Percentiles rank a stretch among this genome's conserved stretches.
Evolutionary conservation across 2,329 filamentous ascomycete species (phyloP).

Genomic region (Xylaria sp.): DNA sequence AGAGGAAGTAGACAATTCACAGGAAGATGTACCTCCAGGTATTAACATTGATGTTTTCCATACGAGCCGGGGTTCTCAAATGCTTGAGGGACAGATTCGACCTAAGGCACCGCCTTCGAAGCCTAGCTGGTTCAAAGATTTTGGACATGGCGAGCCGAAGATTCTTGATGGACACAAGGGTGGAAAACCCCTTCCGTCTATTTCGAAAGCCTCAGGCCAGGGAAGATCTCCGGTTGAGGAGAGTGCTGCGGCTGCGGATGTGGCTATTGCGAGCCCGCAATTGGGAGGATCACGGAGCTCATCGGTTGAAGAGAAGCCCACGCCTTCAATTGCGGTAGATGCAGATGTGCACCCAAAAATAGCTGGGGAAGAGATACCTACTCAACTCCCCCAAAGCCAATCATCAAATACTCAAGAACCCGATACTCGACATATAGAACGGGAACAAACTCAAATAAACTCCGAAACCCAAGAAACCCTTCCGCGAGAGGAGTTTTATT

Average conservation of each 20-base stretch:
- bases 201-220: constrained; percentile 27
- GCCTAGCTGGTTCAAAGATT: constrained; percentile 51
- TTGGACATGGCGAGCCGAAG: constrained; percentile 44
- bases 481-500: constrained; percentile 42
- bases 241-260: constrained; percentile 32
- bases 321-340: neutral
- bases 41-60: constrained; percentile 62
- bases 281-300: neutral
- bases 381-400: neutral
- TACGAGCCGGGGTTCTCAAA: constrained; percentile 57
- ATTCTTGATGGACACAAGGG: constrained; percentile 22
- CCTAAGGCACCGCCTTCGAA: constrained; percentile 38
- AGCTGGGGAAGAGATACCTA: neutral
- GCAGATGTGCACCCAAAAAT: neutral
- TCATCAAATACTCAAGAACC: constrained; percentile 31
- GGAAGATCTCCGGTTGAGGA: constrained; percentile 38
- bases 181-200: constrained; percentile 29
- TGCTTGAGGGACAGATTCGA: constrained; percentile 50
- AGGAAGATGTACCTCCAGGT: constrained; percentile 52
- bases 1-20: neutral
- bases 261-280: constrained; percentile 27
- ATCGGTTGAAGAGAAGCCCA: neutral
- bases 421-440: constrained; percentile 32
- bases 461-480: too few species aligned
- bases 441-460: constrained; percentile 42